Base-by-base conservation (phyloP, 2,329 filamentous ascomycete genomes). In the Hypoxylon sp. region DNA sequence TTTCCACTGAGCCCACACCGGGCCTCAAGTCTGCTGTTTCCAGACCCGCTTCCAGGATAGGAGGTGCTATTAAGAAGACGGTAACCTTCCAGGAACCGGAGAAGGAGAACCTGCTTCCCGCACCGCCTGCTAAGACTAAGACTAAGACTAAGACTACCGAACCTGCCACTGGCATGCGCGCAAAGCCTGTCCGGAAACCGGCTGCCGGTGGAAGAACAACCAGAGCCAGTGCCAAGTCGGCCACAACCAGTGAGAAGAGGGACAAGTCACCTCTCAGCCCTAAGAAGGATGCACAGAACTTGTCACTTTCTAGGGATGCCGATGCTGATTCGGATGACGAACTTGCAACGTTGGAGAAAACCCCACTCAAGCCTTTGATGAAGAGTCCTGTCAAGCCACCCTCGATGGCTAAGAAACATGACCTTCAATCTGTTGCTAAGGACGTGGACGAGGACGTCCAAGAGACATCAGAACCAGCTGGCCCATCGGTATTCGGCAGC, bases 11-110 rank as follows among this genome's bases (percentile, higher is more conserved):
- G 61, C 78, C 67, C 61, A 80, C 69, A n/a, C 77, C 77, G 1
- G 77, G 77, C 22, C 67, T 79, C 39, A 86, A 83, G 77, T 78
- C 85, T 17, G 80, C 82, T 4, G 78, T 82, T 35, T 77, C 76
- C 44, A 73, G 77, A 53, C 72, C 76, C 29, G 63, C 73, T n/a
- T 72, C 73, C 8, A 75, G 72, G 51, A 46, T 66, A 9, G 64
- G 62, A 52, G 70, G 67, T 26, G 47, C 64, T 11, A 46, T 65
- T 67, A 90, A 87, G 81, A 91, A 90, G 81, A 84, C 82, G 2
- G 88, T 91, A 73, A 89, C 86, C 64, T 91, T 91, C 76, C 84
- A 90, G 75, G 87, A 88, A 72, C 86, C 87, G 2, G 88, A 90
- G 76, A 91, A 91, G 79, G 89, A 91, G 76, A 91, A 91, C 70